Conservation (phyloP, 345 rosid species). For the Lumnitzera littorea region DNA sequence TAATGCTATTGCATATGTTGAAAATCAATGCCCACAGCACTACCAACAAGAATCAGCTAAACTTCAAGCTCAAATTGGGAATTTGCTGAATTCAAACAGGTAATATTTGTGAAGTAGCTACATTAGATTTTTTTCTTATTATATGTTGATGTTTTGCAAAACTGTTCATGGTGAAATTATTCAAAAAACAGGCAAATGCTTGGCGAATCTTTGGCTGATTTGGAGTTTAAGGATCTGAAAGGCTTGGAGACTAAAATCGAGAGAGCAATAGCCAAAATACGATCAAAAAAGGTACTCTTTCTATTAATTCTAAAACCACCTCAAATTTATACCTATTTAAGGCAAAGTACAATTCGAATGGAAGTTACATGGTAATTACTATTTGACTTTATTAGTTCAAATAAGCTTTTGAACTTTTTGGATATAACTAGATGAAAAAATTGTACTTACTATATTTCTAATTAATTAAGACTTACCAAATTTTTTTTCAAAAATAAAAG, state of each 20-base stretch:
- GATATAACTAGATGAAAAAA: no score
- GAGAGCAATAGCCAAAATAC: slow-evolving; percentile 69
- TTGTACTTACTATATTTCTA: no score
- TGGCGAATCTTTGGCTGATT: slow-evolving; percentile 57
- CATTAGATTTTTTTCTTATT: neutral
- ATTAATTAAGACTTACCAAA: no score
- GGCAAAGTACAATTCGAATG: no score
- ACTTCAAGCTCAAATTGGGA: slow-evolving; percentile 55
- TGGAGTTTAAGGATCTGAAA: slow-evolving; percentile 56
- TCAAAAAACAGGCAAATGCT: slow-evolving; percentile 56
- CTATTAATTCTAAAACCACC: neutral
- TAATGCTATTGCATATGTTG: neutral
- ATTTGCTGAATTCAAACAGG: slow-evolving; percentile 75
- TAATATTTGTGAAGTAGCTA: slow-evolving; percentile 4
- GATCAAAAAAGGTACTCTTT: slow-evolving; percentile 75
- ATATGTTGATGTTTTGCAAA: neutral
- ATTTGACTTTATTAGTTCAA: no score
- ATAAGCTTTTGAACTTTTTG: no score
- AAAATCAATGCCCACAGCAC: slow-evolving; percentile 29
- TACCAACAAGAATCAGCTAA: slow-evolving; percentile 88
- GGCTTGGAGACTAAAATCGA: slow-evolving; percentile 61
- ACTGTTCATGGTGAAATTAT: neutral
- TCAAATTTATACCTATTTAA: neutral
- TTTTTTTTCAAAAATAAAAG: no score
- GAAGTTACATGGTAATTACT: no score